Conservation (phyloP, 805 yeast genomes). For the Metschnikowia aberdeeniae region DNA sequence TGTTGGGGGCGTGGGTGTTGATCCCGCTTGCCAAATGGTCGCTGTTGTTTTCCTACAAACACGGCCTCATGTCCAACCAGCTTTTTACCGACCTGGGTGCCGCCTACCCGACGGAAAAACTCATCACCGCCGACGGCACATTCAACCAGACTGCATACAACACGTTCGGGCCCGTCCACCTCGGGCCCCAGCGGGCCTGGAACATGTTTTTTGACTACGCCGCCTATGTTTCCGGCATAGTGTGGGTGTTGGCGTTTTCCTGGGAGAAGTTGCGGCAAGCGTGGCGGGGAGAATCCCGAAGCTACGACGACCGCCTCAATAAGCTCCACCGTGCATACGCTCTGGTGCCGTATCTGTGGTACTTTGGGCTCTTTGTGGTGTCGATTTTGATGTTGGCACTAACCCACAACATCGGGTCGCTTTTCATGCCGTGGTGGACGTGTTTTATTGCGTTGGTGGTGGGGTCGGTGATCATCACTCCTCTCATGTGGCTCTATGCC, state of each 20-base stretch:
- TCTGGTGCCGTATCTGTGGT: slow-evolving; percentile 46
- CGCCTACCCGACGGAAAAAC: slow-evolving; percentile 38
- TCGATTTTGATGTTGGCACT: slow-evolving; percentile 19
- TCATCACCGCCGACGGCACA: slow-evolving; percentile 36
- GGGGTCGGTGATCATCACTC: slow-evolving; percentile 45
- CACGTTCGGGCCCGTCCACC: slow-evolving; percentile 40
- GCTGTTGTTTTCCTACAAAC: slow-evolving; percentile 23
- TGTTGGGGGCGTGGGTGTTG: slow-evolving; percentile 44
- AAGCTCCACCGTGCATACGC: slow-evolving; percentile 34
- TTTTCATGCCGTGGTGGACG: slow-evolving; percentile 43
- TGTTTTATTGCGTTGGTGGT: slow-evolving; percentile 40
- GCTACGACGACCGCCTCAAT: slow-evolving; percentile 42
- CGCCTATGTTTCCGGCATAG: slow-evolving; percentile 45
- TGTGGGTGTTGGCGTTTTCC: slow-evolving; percentile 43
- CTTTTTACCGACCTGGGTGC: slow-evolving; percentile 36
- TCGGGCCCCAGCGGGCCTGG: slow-evolving; percentile 49
- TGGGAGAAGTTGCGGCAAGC: slow-evolving; percentile 15
- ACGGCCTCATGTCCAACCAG: slow-evolving; percentile 47
- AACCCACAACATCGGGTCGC: slow-evolving; percentile 16
- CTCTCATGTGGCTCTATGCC: slow-evolving; percentile 49
- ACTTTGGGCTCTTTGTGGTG: slow-evolving; percentile 27
- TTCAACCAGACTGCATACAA: slow-evolving; percentile 46
- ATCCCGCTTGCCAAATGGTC: slow-evolving; percentile 48
- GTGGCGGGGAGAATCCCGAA: slow-evolving; percentile 7
- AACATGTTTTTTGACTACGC: slow-evolving; percentile 52